Evolutionary conservation across 2,329 filamentous ascomycete genomes (phyloP), one percentile per base, ranked within the genome.

Genomic region (Endoconidiophora polonica): DNA sequence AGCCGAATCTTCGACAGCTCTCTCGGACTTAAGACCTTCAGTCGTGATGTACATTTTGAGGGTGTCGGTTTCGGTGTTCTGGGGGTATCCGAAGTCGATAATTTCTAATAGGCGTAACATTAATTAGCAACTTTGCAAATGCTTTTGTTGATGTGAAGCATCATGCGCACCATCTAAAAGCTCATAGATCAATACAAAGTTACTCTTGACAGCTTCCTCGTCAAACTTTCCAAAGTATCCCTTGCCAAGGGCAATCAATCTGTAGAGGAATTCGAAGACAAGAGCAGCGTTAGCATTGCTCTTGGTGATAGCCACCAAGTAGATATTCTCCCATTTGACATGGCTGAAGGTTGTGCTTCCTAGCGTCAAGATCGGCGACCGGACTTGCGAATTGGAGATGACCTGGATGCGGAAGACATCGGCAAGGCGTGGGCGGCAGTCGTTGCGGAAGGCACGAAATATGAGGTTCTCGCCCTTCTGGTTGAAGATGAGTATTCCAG

Each of bases 41-140:
- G 91, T 98, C 41, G 93, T 98, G 61, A 98, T 98, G 72, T 98
- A 98, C 90, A 96, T 96, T 68, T 98, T 98, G 59, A 98, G 72
- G 14, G 91, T 96, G 65, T 98, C 91, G 49, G 90, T 94, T 68
- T 98, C 91, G 55, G 91, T 98, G 65, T 96, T 96, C 65, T 98
- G 91, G 33, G 91, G 91, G 64, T 98, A 98, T 55, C 91, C 91
- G 66, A 98, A 98, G 67, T 98, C 91, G 63, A 98, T 79, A 61
- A 98, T 95, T 69, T 98, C 91, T 91, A 58, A 18, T 44, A 16
- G 1, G n/a, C 23, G 37, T 14, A 9, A 50, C 14, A n/a, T 7
- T 10, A 12, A 36, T 36, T 9, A 24, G 14, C 20, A 18, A 20
- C 14, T 41, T 33, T 33, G 9, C 23, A n/a, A 3, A 6, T 37